Evolutionary conservation across 2,329 filamentous ascomycete species (phyloP).

Genomic region (Ceratocystis harringtonii): DNA sequence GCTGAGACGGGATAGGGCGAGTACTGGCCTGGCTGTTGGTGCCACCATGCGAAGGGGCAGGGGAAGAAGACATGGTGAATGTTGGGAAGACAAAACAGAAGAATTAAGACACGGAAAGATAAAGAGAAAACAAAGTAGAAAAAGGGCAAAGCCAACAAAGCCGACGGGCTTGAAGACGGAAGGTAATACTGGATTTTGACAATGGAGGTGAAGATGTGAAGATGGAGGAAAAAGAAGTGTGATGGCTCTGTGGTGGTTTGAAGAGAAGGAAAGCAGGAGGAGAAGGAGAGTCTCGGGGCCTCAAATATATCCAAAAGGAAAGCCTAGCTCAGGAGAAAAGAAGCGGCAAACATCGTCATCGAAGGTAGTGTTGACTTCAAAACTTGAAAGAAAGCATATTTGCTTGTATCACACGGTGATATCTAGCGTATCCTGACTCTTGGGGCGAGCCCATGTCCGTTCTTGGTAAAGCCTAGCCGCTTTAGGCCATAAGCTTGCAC

Average conservation of each 20-base stretch:
- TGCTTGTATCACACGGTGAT: neutral
- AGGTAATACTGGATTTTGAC: too few species aligned
- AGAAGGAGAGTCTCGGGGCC: neutral
- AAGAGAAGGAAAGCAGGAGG: neutral
- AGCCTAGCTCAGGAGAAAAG: neutral
- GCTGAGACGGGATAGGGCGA: neutral
- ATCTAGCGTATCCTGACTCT: conserved; percentile 7
- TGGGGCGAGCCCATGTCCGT: conserved; percentile 2
- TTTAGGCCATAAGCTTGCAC: neutral
- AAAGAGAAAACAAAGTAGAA: too few species aligned
- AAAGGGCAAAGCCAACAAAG: too few species aligned
- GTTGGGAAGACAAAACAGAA: too few species aligned
- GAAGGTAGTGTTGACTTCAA: neutral
- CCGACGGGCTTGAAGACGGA: too few species aligned
- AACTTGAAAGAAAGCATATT: neutral
- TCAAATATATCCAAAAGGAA: neutral
- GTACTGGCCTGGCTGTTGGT: neutral
- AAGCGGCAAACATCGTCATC: neutral
- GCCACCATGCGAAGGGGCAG: neutral
- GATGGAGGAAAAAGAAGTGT: neutral
- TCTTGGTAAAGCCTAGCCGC: neutral
- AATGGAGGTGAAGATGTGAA: neutral
- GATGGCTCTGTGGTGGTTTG: neutral
- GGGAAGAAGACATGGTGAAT: too few species aligned
- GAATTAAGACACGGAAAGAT: too few species aligned